phyloP scores from a whole-genome alignment of 345 rosid species.

The Pistacia integerrima region DNA sequence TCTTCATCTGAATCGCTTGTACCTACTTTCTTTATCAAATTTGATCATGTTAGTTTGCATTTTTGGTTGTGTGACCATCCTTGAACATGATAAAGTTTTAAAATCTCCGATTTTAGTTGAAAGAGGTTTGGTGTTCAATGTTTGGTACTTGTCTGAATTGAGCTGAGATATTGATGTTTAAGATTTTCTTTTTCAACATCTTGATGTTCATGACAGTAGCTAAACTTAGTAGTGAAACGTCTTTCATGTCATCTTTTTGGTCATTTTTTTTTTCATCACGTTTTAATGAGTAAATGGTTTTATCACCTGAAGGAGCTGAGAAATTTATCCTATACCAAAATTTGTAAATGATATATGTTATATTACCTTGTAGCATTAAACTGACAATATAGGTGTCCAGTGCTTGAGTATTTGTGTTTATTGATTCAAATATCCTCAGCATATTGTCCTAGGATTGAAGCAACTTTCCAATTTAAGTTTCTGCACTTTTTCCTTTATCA shows the following conservation, averaged over 20 bases:
- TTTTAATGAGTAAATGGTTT: not conserved
- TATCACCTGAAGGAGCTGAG: not conserved
- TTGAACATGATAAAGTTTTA: not conserved
- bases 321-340: not conserved
- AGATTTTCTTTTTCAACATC: not conserved
- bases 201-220: not conserved
- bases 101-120: not conserved
- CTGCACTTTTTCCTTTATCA: not conserved
- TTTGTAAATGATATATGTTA: not conserved
- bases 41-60: not conserved
- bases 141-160: not conserved
- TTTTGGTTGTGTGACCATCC: constrained; percentile 9
- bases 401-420: not conserved
- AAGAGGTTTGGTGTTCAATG: not conserved
- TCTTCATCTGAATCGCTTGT: not conserved
- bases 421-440: not conserved
- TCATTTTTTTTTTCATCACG: not conserved
- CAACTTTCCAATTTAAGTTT: not conserved
- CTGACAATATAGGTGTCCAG: not conserved
- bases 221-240: not conserved
- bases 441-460: not conserved
- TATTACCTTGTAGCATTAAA: not conserved
- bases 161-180: not conserved
- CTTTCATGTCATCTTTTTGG: not conserved
- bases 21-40: not conserved